Evolutionary conservation across 768 basidiomycete genomes (phyloP), one percentile per base, ranked within the genome.

Genomic region (Leccinum broughii): DNA sequence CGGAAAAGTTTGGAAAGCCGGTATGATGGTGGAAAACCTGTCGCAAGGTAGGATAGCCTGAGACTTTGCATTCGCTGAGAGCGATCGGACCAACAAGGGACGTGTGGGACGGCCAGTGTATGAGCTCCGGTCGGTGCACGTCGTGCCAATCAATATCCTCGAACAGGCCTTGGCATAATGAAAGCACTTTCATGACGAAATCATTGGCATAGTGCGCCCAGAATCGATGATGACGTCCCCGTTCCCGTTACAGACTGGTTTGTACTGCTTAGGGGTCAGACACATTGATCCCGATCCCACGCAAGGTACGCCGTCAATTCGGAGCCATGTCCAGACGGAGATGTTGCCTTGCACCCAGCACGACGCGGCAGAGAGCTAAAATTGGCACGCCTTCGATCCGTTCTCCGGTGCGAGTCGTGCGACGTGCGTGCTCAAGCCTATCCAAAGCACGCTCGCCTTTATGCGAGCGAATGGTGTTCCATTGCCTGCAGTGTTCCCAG

Each of bases 121-220:
- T n/a, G 55, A 4, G n/a, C 0, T 3, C 54, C 22, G 0, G 50
- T 7, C 13, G 59, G 55, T 6, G 39, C 68, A 46, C 62, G 68
- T 3, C 67, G 6, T 4, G 6, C 62, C 50, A 62, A 32, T 65
- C 66, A 1, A 58, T 26, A 0, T 61, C 59, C 11, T 62, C 61
- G 2, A 61, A 30, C 1, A 48, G 24, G 0, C 64, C 60, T 34
- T 32, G 32, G 32, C 32, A 32, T 4, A 10, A 53, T 58, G 59
- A 70, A 69, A 4, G 68, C 64, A 10, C 66, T 68, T 34, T 66
- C 64, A 15, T 62, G 63, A 44, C 62, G 58, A 34, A 69, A 20
- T 28, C 22, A 22, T 22, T 2, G 68, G 61, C 5, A 54, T 61
- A 20, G 48, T 10, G 35, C 20, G 48, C 22, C 51, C 59, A 35